Percentiles rank a stretch among this genome's conserved stretches.
These are phyloP conservation scores for Straminergon stramineum DNA, from an alignment of 225 moss, liverwort and hornwort genomes.

Conservation along the genomic window DNA sequence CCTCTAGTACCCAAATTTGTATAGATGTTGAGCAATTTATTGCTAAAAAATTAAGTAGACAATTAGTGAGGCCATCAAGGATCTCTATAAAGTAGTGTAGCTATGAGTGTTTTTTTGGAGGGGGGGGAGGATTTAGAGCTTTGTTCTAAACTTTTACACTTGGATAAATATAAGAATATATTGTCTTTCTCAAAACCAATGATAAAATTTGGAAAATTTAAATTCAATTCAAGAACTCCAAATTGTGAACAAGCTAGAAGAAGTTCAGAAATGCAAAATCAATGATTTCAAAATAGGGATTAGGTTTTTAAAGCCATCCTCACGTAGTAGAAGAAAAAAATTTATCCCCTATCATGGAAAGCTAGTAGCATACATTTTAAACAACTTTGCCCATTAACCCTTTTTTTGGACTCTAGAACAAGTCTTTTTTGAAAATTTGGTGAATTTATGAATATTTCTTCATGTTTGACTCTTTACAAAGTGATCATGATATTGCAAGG, in stretches of 20 bases:
- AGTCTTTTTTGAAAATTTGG: neutral
- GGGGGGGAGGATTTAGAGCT: neutral
- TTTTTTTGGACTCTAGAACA: neutral
- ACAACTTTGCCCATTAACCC: too few species aligned
- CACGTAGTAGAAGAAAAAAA: too few species aligned
- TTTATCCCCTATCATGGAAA: accelerated
- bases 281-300: too few species aligned
- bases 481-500: neutral
- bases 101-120: too few species aligned
- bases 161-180: neutral
- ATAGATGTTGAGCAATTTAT: neutral
- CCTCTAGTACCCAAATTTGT: neutral
- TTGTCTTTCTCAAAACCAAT: neutral
- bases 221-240: neutral
- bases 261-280: too few species aligned
- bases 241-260: too few species aligned
- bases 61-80: accelerated
- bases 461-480: neutral
- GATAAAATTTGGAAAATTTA: neutral
- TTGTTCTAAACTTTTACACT: neutral
- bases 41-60: neutral
- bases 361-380: too few species aligned
- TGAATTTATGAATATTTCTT: neutral
- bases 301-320: too few species aligned
- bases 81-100: neutral